phyloP scores from a whole-genome alignment of 2,329 filamentous ascomycete genomes.

The Bisporella sp. region DNA sequence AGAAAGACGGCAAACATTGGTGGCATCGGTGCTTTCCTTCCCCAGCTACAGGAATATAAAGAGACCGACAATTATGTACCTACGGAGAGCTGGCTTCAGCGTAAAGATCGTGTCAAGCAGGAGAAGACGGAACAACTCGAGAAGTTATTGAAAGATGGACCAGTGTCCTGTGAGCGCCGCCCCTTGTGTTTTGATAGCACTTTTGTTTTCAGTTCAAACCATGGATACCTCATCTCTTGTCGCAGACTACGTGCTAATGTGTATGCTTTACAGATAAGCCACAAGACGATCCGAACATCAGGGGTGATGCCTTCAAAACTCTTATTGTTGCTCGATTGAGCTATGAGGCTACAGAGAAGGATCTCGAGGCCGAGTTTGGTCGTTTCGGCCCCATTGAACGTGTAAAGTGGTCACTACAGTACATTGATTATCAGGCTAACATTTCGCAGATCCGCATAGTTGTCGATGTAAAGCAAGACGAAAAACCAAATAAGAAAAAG shows the following conservation, averaged over 20 bases:
- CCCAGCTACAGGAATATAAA: slow-evolving; percentile 69
- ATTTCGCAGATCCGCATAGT: slow-evolving; percentile 73
- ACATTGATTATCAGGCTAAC: slow-evolving; percentile 9
- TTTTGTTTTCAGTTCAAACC: slow-evolving; percentile 18
- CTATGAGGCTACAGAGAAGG: slow-evolving; percentile 82
- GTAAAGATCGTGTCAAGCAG: slow-evolving; percentile 71
- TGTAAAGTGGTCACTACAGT: slow-evolving; percentile 41
- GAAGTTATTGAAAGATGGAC: slow-evolving; percentile 31
- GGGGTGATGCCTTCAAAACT: slow-evolving; percentile 92
- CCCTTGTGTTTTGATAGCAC: slow-evolving; percentile 19
- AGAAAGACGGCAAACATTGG: slow-evolving; percentile 67
- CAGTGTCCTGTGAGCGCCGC: slow-evolving; percentile 24
- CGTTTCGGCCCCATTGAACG: slow-evolving; percentile 92
- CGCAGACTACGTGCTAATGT: slow-evolving; percentile 14
- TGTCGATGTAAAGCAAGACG: slow-evolving; percentile 63
- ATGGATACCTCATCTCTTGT: slow-evolving; percentile 9
- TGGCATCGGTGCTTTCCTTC: slow-evolving; percentile 69
- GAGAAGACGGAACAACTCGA: slow-evolving; percentile 70
- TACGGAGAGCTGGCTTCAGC: slow-evolving; percentile 90
- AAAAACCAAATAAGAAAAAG: slow-evolving; percentile 68
- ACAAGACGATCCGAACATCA: slow-evolving; percentile 75
- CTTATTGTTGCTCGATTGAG: slow-evolving; percentile 85
- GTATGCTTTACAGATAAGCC: slow-evolving; percentile 60
- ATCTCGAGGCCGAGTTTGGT: slow-evolving; percentile 88
- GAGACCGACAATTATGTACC: slow-evolving; percentile 69